Base-by-base conservation (phyloP, 1,284 basidiomycete species). In the Golubevia sp. region DNA sequence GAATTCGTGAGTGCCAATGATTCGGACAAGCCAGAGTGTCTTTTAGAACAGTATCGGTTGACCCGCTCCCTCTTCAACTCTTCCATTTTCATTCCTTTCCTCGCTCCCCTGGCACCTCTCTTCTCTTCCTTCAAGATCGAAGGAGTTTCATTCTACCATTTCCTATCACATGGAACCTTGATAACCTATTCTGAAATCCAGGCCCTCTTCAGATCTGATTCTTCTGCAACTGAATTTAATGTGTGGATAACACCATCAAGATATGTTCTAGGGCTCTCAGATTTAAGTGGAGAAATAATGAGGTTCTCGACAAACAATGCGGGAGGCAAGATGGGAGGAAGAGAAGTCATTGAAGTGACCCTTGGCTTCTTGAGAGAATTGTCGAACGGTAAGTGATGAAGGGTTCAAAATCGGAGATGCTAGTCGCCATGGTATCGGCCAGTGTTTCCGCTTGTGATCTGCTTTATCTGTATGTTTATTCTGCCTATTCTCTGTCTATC, bases 81-180 rank as follows among this genome's bases (percentile, higher is more conserved):
- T n/a, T n/a, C n/a, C n/a, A n/a, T n/a, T n/a, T n/a, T n/a, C n/a
- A n/a, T n/a, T n/a, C n/a, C n/a, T n/a, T n/a, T n/a, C n/a, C n/a
- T n/a, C n/a, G n/a, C n/a, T n/a, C n/a, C n/a, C n/a, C n/a, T n/a
- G n/a, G n/a, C n/a, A n/a, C n/a, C n/a, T 24, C 30, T 3, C 20
- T 24, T 24, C 11, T 24, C 2, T n/a, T 44, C 4, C 3, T 21
- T 7, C 83, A 94, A 95, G 85, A 94, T 97, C 70, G 96, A 99
- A 83, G 94, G 91, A 0, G 86, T 94, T 62, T 91, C 92, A 67
- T 95, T 97, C 82, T 88, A 92, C 11, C 89, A 96, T 84, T 98
- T 92, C 80, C 88, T 98, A 34, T 89, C 93, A 67, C 86, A 90
- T 66, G 87, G 88, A 11, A 85, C 87, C 1, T 85, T 97, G 59